Conservation (phyloP, 768 basidiomycete genomes). For the Leccinellum luteum region DNA sequence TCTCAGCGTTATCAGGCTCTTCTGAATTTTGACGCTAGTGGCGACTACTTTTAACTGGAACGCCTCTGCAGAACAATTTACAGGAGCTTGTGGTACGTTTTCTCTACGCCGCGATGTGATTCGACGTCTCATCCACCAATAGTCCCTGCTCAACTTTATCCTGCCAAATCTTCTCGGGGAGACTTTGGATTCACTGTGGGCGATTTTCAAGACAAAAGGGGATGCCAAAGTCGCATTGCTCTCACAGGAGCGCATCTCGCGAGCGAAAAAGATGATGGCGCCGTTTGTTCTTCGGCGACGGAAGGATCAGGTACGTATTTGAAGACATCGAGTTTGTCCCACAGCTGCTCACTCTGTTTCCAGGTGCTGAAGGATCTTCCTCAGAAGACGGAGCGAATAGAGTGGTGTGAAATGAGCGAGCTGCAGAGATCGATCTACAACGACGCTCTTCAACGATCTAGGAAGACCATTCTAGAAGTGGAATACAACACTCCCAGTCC, state of each 20-base stretch:
- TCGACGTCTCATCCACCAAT: slow-evolving; percentile 3
- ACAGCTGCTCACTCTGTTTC: slow-evolving; percentile 2
- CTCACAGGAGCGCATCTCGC: slow-evolving; percentile 87
- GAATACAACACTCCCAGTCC: slow-evolving; percentile 22
- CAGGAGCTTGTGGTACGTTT: slow-evolving; percentile 80
- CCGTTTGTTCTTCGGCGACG: slow-evolving; percentile 96
- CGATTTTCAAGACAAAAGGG: slow-evolving; percentile 96
- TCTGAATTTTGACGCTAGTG: slow-evolving; percentile 82
- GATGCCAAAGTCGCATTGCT: slow-evolving; percentile 85
- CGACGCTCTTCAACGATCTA: slow-evolving; percentile 80
- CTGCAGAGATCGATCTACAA: slow-evolving; percentile 81
- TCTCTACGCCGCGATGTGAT: slow-evolving; percentile 2
- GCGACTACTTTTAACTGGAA: slow-evolving; percentile 92
- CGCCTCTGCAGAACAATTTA: slow-evolving; percentile 89
- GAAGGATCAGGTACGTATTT: slow-evolving; percentile 80
- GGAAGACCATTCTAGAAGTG: slow-evolving; percentile 69
- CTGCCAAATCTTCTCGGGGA: slow-evolving; percentile 85
- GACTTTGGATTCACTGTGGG: slow-evolving; percentile 76
- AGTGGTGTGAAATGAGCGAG: slow-evolving; percentile 91
- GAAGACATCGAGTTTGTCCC: neutral
- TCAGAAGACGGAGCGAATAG: slow-evolving; percentile 87
- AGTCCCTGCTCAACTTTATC: slow-evolving; percentile 99
- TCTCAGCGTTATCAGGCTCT: slow-evolving; percentile 94
- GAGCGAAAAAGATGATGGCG: slow-evolving; percentile 99
- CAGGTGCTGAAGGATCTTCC: slow-evolving; percentile 93